These are phyloP conservation scores for Exophiala sp. DNA, from an alignment of 2,329 filamentous ascomycete genomes.

Conservation along the genomic window DNA sequence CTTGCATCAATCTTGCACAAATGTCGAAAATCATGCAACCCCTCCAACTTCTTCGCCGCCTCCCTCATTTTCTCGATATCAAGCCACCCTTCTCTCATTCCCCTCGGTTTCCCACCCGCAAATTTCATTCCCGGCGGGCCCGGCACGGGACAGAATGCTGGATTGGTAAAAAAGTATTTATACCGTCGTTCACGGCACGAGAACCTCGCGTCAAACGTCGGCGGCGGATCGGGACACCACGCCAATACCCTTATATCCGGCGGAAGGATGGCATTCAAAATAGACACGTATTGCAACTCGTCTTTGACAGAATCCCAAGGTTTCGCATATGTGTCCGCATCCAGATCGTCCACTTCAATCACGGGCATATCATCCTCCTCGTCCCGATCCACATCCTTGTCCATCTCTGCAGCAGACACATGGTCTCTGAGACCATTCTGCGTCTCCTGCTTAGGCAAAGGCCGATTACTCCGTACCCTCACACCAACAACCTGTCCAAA, in stretches of 20 bases:
- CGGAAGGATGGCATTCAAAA: constrained; percentile 84
- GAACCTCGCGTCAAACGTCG: constrained; percentile 84
- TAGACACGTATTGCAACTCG: constrained; percentile 77
- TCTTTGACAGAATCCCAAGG: constrained; percentile 66
- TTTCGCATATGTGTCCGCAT: constrained; percentile 35
- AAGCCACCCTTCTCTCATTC: constrained; percentile 68
- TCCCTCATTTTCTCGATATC: constrained; percentile 82
- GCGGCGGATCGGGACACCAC: constrained; percentile 81
- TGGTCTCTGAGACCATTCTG: neutral
- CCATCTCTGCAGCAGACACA: neutral
- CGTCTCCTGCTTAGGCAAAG: constrained; percentile 39
- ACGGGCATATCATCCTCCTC: constrained; percentile 27
- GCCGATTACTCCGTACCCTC: constrained; percentile 73
- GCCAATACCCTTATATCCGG: constrained; percentile 86
- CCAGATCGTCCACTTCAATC: constrained; percentile 32
- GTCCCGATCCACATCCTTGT: neutral
- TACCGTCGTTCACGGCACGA: constrained; percentile 88
- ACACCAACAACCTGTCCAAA: constrained; percentile 94
- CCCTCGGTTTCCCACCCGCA: constrained; percentile 26
- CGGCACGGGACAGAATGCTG: constrained; percentile 71
- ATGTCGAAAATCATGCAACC: constrained; percentile 90
- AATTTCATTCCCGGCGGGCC: constrained; percentile 46
- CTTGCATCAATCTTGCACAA: constrained; percentile 89
- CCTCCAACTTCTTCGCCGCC: constrained; percentile 76
- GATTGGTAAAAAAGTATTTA: constrained; percentile 97